Evolutionary conservation across 2,329 filamentous ascomycete genomes (phyloP).

Genomic region (Trichoderma simmonsii): DNA sequence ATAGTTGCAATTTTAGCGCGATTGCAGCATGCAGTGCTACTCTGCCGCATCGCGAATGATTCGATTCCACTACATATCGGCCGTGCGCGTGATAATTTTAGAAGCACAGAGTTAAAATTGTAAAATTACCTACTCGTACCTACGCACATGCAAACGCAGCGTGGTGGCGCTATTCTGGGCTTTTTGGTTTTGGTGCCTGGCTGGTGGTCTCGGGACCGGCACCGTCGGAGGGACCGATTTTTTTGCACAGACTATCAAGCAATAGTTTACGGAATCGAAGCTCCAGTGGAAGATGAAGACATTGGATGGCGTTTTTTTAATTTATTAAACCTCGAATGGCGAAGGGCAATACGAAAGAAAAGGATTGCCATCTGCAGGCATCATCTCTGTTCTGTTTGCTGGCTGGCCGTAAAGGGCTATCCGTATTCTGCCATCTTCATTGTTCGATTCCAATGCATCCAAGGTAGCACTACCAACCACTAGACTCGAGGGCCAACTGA

Average conservation of each 20-base stretch:
- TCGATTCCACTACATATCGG: background rate
- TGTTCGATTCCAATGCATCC: background rate
- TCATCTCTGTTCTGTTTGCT: background rate
- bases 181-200: background rate
- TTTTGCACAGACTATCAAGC: background rate
- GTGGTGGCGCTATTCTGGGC: background rate
- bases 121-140: background rate
- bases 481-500: background rate
- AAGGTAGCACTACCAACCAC: background rate
- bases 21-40: background rate
- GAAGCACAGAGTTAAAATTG: conserved; percentile 1
- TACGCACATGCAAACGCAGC: background rate
- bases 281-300: background rate
- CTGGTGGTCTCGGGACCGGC: conserved; percentile 3
- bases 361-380: background rate
- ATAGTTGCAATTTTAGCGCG: background rate
- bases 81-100: conserved; percentile 16
- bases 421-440: background rate
- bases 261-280: background rate
- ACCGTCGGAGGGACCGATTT: conserved; percentile 3
- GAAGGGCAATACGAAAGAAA: background rate
- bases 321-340: background rate
- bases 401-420: background rate
- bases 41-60: background rate
- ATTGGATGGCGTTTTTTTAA: background rate